These are phyloP conservation scores for Colletotrichum chrysophilum DNA, from an alignment of 2,329 filamentous ascomycete genomes.

Conservation along the genomic window DNA sequence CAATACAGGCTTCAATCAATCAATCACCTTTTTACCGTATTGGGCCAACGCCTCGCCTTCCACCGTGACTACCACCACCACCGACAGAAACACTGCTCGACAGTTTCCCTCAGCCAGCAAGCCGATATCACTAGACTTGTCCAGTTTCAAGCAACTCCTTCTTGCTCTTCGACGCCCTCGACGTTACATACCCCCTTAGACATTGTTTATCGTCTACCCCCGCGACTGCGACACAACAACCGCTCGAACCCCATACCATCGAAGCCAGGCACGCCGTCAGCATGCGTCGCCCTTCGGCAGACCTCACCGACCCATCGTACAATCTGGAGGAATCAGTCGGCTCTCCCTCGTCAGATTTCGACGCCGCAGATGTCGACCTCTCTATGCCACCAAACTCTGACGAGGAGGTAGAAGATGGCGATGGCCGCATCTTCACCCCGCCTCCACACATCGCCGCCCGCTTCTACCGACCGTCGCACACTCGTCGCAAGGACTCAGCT, in stretches of 20 bases:
- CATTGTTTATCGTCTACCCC: not conserved
- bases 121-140: not conserved
- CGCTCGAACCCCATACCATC: not conserved
- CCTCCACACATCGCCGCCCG: constrained; percentile 80
- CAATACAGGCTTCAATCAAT: constrained; percentile 2
- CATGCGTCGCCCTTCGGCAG: constrained; percentile 48
- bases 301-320: constrained; percentile 46
- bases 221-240: not conserved
- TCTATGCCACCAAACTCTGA: constrained; percentile 39
- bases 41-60: not conserved
- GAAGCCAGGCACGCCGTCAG: constrained; percentile 24
- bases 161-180: not conserved
- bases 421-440: constrained; percentile 57
- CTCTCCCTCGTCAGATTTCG: constrained; percentile 30
- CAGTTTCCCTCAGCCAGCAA: not conserved
- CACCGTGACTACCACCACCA: not conserved
- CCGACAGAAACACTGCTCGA: not conserved
- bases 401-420: constrained; percentile 39
- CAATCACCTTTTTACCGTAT: not conserved
- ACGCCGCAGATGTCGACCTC: constrained; percentile 38
- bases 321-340: constrained; percentile 41
- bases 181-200: not conserved
- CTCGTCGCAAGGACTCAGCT: constrained; percentile 75
- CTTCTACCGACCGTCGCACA: constrained; percentile 72
- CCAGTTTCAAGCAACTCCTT: not conserved